Conservation (phyloP, 768 basidiomycete species). For the Leccinum rimulosum region DNA sequence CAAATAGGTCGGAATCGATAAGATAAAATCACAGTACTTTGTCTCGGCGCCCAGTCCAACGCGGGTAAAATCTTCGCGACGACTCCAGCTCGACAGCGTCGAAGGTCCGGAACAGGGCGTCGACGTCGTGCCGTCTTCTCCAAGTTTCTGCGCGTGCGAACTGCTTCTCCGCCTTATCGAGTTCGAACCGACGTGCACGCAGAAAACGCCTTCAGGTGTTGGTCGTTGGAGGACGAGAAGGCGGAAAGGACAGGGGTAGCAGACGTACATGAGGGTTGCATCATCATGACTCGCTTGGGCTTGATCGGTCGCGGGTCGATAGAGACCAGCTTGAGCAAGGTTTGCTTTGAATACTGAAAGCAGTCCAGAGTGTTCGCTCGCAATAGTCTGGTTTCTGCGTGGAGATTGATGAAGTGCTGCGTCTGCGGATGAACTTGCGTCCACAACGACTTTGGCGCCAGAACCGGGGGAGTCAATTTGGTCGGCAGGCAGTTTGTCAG, state of each 20-base stretch:
- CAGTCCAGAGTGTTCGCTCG: constrained; percentile 3
- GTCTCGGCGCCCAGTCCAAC: constrained; percentile 78
- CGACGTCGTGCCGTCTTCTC: constrained; percentile 61
- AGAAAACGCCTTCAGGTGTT: constrained; percentile 65
- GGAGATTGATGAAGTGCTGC: neutral
- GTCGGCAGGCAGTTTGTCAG: neutral
- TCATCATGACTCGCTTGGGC: constrained; percentile 58
- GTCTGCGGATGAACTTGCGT: neutral
- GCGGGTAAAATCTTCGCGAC: constrained; percentile 65
- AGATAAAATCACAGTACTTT: constrained; percentile 43
- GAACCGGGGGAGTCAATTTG: neutral
- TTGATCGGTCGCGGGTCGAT: constrained; percentile 36
- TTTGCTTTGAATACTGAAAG: constrained; percentile 52
- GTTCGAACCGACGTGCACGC: constrained; percentile 71
- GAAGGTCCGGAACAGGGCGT: constrained; percentile 60
- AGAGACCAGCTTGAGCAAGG: constrained; percentile 51
- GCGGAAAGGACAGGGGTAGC: neutral
- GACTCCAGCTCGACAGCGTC: constrained; percentile 56
- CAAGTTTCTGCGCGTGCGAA: constrained; percentile 68
- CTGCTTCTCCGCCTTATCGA: constrained; percentile 62
- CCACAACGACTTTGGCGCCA: neutral
- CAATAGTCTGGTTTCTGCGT: neutral
- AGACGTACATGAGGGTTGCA: constrained; percentile 58
- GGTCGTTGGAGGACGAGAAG: neutral
- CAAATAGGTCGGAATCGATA: neutral